Base-by-base conservation (phyloP, 805 yeast genomes). In the Dipodascus albidus region DNA sequence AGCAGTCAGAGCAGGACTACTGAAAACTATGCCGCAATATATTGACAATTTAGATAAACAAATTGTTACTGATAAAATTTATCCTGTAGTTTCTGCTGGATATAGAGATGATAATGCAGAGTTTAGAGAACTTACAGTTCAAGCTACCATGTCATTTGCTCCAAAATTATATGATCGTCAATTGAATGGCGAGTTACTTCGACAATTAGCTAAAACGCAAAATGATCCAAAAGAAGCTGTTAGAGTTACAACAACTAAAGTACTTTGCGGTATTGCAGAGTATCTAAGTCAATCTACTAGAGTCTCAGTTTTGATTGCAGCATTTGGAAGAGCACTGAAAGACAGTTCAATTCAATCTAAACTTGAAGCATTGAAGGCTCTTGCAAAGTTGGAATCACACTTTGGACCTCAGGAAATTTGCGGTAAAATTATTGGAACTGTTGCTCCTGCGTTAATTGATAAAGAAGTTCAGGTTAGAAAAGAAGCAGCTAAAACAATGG, bases 361-460 rank as follows among this genome's bases (percentile, higher is more conserved):
- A 58, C 66, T 82, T 62, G 85, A 84, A 2, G 88, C 96, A 0
- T 71, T 93, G 23, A 70, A 80, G 56, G 95, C 96, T 0, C 78
- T 91, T 57, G 80, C 78, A 47, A 72, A 75, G 14, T 77, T 85
- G 15, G 70, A 83, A 22, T 83, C 81, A 3, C 78, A 75, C 47
- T 89, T 90, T 60, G 70, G 83, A 1, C 81, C 89, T 0, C 85
- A 80, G 15, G 83, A 87, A 48, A 83, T 88, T 53, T 86, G 95
- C 54, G 81, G 83, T 22, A 87, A 84, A 64, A 78, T 90, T 17
- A 69, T 93, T 53, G 91, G 96, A 0, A 87, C 88, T 1, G 77
- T 93, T 53, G 89, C 96, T 0, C 86, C 93, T 0, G 80, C 93
- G 1, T 70, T 91, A 53, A 75, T 91, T 63, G 98, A 93, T 66